A percentile compares a stretch with the other conserved stretches of the same genome.
These are phyloP conservation scores for Fraxinus americana DNA, from an alignment of 257 asterid species.

Conservation along the genomic window DNA sequence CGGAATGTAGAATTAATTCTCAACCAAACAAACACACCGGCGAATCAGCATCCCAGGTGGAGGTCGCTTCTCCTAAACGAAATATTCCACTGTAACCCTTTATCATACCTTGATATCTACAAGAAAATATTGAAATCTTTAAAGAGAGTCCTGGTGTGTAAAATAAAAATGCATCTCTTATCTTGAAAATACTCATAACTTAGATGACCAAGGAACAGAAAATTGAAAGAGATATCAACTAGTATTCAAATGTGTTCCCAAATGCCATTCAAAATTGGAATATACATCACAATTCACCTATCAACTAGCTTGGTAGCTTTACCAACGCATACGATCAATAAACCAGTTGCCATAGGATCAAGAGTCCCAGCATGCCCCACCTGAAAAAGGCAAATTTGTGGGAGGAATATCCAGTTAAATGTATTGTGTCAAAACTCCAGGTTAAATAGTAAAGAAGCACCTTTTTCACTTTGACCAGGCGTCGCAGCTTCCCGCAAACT, in stretches of 20 bases:
- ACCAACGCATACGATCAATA: conserved; percentile 91
- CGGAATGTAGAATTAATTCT: conserved; percentile 5
- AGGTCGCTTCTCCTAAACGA: conserved; percentile 97
- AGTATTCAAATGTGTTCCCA: neutral
- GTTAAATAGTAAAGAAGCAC: conserved; percentile 37
- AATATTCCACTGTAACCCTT: conserved; percentile 96
- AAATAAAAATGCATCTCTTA: neutral
- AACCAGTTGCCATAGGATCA: conserved; percentile 99
- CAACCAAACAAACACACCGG: conserved; percentile 57
- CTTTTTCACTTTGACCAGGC: conserved; percentile 88
- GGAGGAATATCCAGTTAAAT: conserved; percentile 21
- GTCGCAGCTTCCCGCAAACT: conserved; percentile 95
- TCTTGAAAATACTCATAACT: neutral
- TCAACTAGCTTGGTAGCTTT: conserved; percentile 94
- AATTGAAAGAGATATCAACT: neutral
- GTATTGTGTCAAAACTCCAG: neutral
- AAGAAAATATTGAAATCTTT: conserved; percentile 24
- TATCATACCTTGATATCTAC: conserved; percentile 93
- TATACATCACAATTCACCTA: conserved; percentile 47
- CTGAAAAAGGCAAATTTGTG: conserved; percentile 40
- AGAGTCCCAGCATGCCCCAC: conserved; percentile 99
- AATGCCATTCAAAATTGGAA: neutral
- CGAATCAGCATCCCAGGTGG: conserved; percentile 99
- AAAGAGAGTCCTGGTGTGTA: neutral
- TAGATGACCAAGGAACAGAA: neutral